A percentile compares a stretch with the other conserved stretches of the same genome.
Evolutionary conservation across 371 early-diverging fungal genomes (phyloP).

Genomic region (Mucor plumbeus): DNA sequence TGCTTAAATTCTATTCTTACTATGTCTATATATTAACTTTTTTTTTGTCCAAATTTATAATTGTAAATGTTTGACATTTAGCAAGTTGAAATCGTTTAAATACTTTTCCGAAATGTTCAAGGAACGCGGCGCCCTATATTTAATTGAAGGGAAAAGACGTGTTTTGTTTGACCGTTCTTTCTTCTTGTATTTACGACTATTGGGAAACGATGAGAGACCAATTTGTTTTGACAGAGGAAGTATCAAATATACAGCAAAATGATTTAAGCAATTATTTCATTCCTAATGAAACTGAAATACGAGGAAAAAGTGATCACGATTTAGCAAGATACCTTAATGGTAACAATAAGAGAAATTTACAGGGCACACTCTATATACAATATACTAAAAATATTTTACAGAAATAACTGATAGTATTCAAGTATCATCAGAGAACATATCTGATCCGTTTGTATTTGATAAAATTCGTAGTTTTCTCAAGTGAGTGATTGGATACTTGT

Average conservation of each 20-base stretch:
- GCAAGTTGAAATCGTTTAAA: too few relatives aligned
- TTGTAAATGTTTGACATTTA: too few relatives aligned
- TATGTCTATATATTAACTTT: too few relatives aligned
- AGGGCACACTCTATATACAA: not conserved
- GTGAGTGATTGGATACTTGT: conserved; percentile 38
- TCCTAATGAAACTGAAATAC: conserved; percentile 62
- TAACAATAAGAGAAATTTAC: conserved; percentile 14
- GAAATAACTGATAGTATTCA: conserved; percentile 69
- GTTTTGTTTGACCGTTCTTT: conserved; percentile 2
- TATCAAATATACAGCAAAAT: conserved; percentile 71
- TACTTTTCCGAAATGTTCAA: not conserved
- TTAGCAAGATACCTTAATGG: conserved; percentile 60
- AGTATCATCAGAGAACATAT: conserved; percentile 62
- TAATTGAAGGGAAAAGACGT: not conserved
- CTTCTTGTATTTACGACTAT: not conserved
- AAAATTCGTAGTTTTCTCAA: conserved; percentile 74
- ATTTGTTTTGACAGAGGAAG: conserved; percentile 78
- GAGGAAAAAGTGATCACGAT: conserved; percentile 59
- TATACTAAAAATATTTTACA: conserved; percentile 18
- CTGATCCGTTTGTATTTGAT: conserved; percentile 61
- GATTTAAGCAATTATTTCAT: conserved; percentile 54
- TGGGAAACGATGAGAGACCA: conserved; percentile 31
- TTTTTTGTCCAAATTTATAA: too few relatives aligned
- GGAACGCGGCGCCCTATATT: not conserved
- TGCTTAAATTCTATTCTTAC: too few relatives aligned